phyloP scores from a whole-genome alignment of 371 early-diverging fungal genomes.

The Umbelopsis sp. region DNA sequence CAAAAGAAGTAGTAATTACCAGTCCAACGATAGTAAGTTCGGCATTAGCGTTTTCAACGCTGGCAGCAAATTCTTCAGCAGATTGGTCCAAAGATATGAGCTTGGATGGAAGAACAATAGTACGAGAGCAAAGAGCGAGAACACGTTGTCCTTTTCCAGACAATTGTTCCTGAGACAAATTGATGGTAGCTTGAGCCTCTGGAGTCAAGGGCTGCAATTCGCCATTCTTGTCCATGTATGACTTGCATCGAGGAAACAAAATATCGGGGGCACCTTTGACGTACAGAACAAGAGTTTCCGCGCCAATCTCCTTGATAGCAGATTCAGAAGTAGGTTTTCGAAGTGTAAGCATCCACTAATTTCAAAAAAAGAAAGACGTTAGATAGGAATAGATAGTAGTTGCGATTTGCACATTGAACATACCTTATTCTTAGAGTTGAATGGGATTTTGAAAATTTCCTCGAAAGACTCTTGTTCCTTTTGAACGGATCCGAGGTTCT shows the following conservation, averaged over 20 bases:
- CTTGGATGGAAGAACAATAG: conserved; percentile 46
- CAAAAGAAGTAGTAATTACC: background rate
- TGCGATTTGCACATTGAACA: background rate
- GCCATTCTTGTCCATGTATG: conserved; percentile 37
- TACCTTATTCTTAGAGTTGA: conserved; percentile 58
- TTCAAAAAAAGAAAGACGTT: background rate
- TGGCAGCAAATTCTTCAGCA: conserved; percentile 25
- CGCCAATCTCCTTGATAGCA: conserved; percentile 51
- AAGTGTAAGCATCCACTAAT: conserved; percentile 63
- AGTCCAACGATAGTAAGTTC: conserved; percentile 15
- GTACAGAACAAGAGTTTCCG: conserved; percentile 55
- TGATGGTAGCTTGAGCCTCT: conserved; percentile 48
- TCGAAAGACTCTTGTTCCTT: conserved; percentile 21
- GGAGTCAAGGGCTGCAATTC: conserved; percentile 39
- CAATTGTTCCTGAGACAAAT: conserved; percentile 53
- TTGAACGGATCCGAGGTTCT: conserved; percentile 19
- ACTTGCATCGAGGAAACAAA: conserved; percentile 52
- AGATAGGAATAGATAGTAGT: background rate
- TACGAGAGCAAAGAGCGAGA: conserved; percentile 49
- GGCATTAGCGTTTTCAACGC: conserved; percentile 7
- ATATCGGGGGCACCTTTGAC: conserved; percentile 77
- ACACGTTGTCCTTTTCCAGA: conserved; percentile 64
- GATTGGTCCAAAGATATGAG: conserved; percentile 27
- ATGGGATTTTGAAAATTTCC: conserved; percentile 55
- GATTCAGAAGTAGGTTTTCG: conserved; percentile 36